Percentiles rank a stretch among this genome's conserved stretches.
These are phyloP conservation scores for Meredithiella fracta DNA, from an alignment of 2,329 filamentous ascomycete genomes.

Conservation along the genomic window DNA sequence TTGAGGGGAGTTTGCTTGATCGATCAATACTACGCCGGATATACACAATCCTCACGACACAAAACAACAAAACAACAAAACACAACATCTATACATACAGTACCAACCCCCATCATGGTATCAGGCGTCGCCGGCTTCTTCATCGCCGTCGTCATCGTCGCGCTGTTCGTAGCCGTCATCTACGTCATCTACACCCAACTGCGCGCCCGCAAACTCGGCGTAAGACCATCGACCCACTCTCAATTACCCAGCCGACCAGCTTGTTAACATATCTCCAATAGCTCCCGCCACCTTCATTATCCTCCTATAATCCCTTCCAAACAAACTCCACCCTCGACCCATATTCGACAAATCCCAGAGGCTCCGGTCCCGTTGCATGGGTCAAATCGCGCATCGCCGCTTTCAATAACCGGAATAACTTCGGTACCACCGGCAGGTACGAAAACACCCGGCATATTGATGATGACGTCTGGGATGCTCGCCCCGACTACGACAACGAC, in stretches of 20 bases:
- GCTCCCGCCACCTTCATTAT: slow-evolving; percentile 53
- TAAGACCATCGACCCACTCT: slow-evolving; percentile 24
- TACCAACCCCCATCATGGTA: slow-evolving; percentile 10
- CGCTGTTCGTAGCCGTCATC: slow-evolving; percentile 38
- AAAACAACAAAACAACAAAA: not conserved
- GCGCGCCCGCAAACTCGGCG: slow-evolving; percentile 55
- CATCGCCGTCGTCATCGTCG: slow-evolving; percentile 51
- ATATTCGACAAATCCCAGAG: slow-evolving; percentile 28
- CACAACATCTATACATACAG: not conserved
- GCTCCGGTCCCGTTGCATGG: slow-evolving; percentile 53
- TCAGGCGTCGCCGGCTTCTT: slow-evolving; percentile 42
- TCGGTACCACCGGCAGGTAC: slow-evolving; percentile 55
- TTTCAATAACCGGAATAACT: slow-evolving; percentile 48
- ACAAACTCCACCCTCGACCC: slow-evolving; percentile 30
- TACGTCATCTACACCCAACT: slow-evolving; percentile 59
- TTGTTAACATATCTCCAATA: slow-evolving; percentile 18
- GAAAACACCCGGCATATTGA: slow-evolving; percentile 36
- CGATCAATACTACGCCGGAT: no score
- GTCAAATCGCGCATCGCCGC: slow-evolving; percentile 47
- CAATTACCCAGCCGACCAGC: not conserved
- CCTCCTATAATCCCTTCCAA: slow-evolving; percentile 57
- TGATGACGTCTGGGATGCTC: slow-evolving; percentile 72
- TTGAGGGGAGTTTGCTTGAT: no score
- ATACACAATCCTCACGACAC: not conserved
- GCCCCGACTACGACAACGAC: slow-evolving; percentile 43